Percentiles rank a stretch among this genome's conserved stretches.
These are phyloP conservation scores for Scleromitrula shiraiana DNA, from an alignment of 2,329 filamentous ascomycete genomes.

Conservation along the genomic window DNA sequence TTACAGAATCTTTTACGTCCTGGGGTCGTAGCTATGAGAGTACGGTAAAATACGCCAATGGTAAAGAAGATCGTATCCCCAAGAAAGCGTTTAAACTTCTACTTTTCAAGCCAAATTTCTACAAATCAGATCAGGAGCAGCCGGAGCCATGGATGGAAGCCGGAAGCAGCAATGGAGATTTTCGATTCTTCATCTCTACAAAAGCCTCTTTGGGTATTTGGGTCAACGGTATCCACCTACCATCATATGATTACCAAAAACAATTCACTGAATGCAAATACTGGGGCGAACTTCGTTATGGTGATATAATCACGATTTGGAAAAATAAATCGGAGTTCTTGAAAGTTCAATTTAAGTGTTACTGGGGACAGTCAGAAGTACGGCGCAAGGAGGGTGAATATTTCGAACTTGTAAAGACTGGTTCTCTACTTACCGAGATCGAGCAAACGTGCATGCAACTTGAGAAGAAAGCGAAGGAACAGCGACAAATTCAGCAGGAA, in stretches of 20 bases:
- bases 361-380: conserved; percentile 23
- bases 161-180: conserved; percentile 28
- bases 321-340: conserved; percentile 26
- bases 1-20: conserved; percentile 60
- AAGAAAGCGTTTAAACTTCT: conserved; percentile 75
- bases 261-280: conserved; percentile 41
- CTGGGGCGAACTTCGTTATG: conserved; percentile 66
- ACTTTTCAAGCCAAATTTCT: conserved; percentile 63
- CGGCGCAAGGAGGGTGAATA: conserved; percentile 13
- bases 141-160: conserved; percentile 10
- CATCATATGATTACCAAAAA: conserved; percentile 46
- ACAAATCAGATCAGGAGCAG: conserved; percentile 37
- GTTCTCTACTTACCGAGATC: conserved; percentile 17
- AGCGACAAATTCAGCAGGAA: conserved; percentile 3
- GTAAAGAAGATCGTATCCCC: conserved; percentile 63
- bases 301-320: conserved; percentile 71
- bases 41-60: conserved; percentile 56
- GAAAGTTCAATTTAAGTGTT: conserved; percentile 27
- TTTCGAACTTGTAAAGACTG: conserved; percentile 19
- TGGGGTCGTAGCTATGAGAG: conserved; percentile 70
- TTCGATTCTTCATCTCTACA: conserved; percentile 66
- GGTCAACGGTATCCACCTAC: conserved; percentile 65
- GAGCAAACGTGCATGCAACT: conserved; percentile 20
- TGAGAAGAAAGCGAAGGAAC: conserved; percentile 16
- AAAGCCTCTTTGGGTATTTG: conserved; percentile 68